phyloP scores from a whole-genome alignment of 345 rosid genomes.

The Lepidium africanum region DNA sequence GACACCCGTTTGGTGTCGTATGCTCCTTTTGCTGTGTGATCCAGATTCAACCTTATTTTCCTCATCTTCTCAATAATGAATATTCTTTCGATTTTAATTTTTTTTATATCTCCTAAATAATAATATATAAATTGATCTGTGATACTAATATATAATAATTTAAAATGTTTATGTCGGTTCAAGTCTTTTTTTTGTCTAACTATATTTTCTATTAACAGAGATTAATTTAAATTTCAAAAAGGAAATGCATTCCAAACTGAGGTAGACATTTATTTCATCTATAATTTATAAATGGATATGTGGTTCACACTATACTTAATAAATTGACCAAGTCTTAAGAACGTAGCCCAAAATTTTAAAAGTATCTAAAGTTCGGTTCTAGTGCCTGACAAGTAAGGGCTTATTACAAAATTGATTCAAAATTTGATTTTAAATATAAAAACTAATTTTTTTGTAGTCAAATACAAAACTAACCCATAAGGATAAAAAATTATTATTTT shows the following conservation, averaged over 20 bases:
- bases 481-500: no score
- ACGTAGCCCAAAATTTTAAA: no score
- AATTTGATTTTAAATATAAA: no score
- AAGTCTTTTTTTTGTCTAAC: not conserved
- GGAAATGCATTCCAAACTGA: not conserved
- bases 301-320: no score
- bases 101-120: not conserved
- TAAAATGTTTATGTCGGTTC: not conserved
- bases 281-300: not conserved
- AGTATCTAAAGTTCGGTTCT: no score
- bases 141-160: not conserved
- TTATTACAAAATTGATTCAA: no score
- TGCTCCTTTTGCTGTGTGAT: slow-evolving; percentile 7
- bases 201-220: not conserved
- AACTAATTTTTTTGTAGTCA: no score
- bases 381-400: no score
- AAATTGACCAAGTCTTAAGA: no score
- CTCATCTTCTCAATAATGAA: slow-evolving; percentile 17
- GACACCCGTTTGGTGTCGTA: not conserved
- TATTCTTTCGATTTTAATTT: slow-evolving; percentile 6
- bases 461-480: no score
- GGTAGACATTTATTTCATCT: not conserved
- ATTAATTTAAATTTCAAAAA: not conserved
- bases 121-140: not conserved
- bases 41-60: slow-evolving; percentile 13